phyloP scores from a whole-genome alignment of 208 protist genomes.

The Acanthamoeba triangularis region DNA sequence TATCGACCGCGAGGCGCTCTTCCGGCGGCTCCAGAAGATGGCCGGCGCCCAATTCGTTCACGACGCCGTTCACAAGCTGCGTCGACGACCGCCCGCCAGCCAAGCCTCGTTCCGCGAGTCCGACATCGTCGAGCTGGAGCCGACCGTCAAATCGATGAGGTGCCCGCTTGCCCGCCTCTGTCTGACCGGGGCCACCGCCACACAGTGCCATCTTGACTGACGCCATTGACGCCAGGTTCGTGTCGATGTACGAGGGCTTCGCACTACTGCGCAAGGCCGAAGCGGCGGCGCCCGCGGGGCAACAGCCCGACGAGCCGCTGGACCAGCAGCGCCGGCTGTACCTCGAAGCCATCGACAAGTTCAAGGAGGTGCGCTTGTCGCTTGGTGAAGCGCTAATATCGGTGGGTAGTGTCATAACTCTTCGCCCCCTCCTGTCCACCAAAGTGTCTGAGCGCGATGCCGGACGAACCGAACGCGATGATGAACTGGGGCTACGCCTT shows the following conservation, averaged over 20 bases:
- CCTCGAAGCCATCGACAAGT: constrained; percentile 19
- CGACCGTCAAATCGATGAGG: constrained; percentile 12
- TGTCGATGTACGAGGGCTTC: constrained; percentile 10
- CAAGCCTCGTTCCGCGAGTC: not conserved
- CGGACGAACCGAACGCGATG: not conserved
- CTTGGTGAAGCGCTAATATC: too few relatives aligned
- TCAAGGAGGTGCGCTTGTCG: not conserved
- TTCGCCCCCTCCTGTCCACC: too few relatives aligned
- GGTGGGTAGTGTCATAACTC: not conserved
- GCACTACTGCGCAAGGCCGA: not conserved
- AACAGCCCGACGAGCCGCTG: not conserved
- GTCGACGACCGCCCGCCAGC: not conserved
- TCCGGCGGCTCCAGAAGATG: not conserved
- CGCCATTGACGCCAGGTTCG: too few relatives aligned
- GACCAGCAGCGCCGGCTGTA: not conserved
- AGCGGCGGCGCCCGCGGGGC: too few relatives aligned
- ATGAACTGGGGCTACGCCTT: constrained; percentile 37
- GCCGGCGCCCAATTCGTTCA: not conserved
- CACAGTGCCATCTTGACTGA: too few relatives aligned
- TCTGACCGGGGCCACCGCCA: too few relatives aligned
- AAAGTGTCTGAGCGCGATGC: not conserved
- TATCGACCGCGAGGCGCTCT: not conserved
- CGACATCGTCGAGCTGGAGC: not conserved
- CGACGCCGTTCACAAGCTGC: not conserved
- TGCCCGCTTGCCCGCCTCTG: not conserved